Conservation (phyloP, 805 yeast genomes). For the Ogataea dorogensis region DNA sequence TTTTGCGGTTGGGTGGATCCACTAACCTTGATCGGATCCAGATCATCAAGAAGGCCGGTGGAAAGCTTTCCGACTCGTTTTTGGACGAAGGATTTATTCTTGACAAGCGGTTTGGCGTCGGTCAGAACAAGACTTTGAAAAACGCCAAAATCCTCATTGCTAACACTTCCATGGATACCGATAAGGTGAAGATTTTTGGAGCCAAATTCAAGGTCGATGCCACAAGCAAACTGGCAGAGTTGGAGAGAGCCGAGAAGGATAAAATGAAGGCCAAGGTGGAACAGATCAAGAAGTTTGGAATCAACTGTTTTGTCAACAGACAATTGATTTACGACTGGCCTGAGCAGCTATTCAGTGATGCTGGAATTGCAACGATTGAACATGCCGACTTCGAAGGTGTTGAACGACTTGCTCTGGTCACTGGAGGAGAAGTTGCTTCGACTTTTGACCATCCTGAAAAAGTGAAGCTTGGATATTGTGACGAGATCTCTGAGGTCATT, state of each 20-base stretch:
- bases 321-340: conserved; percentile 98
- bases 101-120: conserved; percentile 88
- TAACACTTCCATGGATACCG: conserved; percentile 95
- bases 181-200: conserved; percentile 95
- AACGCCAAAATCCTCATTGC: conserved; percentile 89
- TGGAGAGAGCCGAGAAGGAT: conserved; percentile 89
- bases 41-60: conserved; percentile 90
- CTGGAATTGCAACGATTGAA: conserved; percentile 86
- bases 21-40: conserved; percentile 91
- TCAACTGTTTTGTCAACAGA: conserved; percentile 90
- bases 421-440: conserved; percentile 97
- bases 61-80: conserved; percentile 85
- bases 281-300: conserved; percentile 76
- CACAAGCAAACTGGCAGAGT: conserved; percentile 88
- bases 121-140: conserved; percentile 82
- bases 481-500: conserved; percentile 82
- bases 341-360: conserved; percentile 88
- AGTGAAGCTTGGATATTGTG: conserved; percentile 86
- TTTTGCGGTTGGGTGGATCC: conserved; percentile 80
- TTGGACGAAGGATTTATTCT: conserved; percentile 94
- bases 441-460: conserved; percentile 91
- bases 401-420: conserved; percentile 91
- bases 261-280: conserved; percentile 90
- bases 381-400: conserved; percentile 99
- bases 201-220: conserved; percentile 97